These are phyloP conservation scores for Gossypium bickii DNA, from an alignment of 345 rosid species.

Conservation along the genomic window DNA sequence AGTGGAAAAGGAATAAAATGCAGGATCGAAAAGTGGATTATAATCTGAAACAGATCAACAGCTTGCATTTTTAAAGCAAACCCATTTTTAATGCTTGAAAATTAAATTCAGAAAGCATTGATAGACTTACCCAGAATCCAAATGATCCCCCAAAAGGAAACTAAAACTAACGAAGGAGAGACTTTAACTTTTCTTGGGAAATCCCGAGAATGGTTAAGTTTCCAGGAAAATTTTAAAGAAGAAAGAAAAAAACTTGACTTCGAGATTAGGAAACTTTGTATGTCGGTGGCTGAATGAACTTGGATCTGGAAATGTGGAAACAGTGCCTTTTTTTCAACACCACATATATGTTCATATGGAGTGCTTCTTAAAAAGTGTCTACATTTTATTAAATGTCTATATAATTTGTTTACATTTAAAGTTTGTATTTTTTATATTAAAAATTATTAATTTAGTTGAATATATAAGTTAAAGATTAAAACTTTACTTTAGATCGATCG, in stretches of 20 bases:
- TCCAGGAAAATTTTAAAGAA: neutral
- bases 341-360: neutral
- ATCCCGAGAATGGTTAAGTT: neutral
- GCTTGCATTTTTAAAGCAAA: neutral
- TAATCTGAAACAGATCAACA: neutral
- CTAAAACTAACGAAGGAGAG: neutral
- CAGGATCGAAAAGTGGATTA: neutral
- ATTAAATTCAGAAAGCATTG: neutral
- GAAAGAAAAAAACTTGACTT: neutral
- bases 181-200: neutral
- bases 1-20: neutral
- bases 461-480: no score
- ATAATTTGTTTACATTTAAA: neutral
- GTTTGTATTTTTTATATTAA: neutral
- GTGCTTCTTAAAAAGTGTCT: neutral
- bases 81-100: neutral
- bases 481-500: no score
- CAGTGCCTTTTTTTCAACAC: neutral
- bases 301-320: conserved; percentile 2
- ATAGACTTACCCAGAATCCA: conserved; percentile 5
- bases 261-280: neutral
- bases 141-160: neutral
- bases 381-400: no score
- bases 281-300: neutral
- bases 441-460: no score